Conservation (phyloP, 2,329 filamentous ascomycete species). For the Aspergillus floridensis region DNA sequence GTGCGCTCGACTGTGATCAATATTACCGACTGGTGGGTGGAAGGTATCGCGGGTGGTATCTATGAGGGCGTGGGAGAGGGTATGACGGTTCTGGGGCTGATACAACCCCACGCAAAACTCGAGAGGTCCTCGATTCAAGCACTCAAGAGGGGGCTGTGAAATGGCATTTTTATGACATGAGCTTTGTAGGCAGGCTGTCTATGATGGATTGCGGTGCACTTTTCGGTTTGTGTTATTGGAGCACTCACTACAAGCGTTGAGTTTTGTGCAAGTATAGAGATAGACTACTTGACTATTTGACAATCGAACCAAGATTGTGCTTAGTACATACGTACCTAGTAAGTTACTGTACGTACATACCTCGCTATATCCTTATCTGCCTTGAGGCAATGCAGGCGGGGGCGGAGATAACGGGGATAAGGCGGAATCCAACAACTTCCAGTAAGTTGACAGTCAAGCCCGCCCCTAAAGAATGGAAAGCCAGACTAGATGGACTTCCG, state of each 20-base stretch:
- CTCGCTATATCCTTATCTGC: no score
- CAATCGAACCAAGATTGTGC: not conserved
- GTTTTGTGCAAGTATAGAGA: not conserved
- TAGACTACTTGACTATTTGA: not conserved
- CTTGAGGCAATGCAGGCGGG: not conserved
- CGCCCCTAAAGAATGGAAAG: not conserved
- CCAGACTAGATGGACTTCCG: not conserved
- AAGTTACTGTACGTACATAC: not conserved
- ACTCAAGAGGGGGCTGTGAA: not conserved
- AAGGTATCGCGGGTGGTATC: conserved; percentile 64
- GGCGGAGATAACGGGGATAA: conserved; percentile 17
- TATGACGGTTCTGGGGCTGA: conserved; percentile 45
- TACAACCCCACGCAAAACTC: conserved; percentile 18
- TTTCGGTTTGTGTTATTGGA: not conserved
- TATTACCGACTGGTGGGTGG: conserved; percentile 59
- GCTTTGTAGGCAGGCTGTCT: not conserved
- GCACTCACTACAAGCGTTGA: not conserved
- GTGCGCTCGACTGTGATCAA: conserved; percentile 60
- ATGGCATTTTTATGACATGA: not conserved
- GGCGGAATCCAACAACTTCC: not conserved
- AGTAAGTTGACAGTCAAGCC: not conserved
- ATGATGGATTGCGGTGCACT: not conserved
- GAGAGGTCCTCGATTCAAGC: not conserved
- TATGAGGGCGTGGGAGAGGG: conserved; percentile 62
- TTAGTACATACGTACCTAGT: no score